phyloP scores from a whole-genome alignment of 2,329 filamentous ascomycete genomes.

The Epichloe gansuensis region DNA sequence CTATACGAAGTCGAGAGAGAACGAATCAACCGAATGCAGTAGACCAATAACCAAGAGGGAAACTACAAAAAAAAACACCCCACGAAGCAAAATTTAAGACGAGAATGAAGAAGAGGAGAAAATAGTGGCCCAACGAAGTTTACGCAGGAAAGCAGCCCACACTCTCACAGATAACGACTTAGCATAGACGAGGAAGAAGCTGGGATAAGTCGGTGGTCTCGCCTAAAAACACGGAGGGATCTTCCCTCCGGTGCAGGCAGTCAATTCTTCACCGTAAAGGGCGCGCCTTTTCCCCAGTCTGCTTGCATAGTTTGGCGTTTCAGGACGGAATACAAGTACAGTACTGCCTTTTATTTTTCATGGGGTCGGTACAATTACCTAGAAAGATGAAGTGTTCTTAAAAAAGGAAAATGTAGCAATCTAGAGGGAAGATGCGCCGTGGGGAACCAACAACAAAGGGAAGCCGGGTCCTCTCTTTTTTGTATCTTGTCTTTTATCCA shows the following conservation, averaged over 20 bases:
- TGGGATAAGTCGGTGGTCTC: neutral
- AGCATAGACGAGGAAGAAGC: neutral
- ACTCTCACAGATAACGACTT: neutral
- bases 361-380: neutral
- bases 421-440: neutral
- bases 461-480: neutral
- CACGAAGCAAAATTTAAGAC: neutral
- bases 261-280: neutral
- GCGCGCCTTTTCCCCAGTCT: slow-evolving; percentile 21
- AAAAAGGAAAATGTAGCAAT: neutral
- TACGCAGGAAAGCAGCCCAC: neutral
- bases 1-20: slow-evolving; percentile 97
- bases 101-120: neutral
- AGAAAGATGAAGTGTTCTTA: neutral
- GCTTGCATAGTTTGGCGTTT: slow-evolving; percentile 32
- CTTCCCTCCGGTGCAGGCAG: neutral
- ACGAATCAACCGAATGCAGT: slow-evolving; percentile 35
- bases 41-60: slow-evolving; percentile 5
- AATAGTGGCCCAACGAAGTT: neutral
- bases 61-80: neutral
- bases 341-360: slow-evolving; percentile 1
- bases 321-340: slow-evolving; percentile 16
- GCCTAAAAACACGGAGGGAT: neutral
- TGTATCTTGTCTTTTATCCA: neutral
- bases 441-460: neutral